Base-by-base conservation (phyloP, 352 stramenopile species). In the Phytopythium delawarense region DNA sequence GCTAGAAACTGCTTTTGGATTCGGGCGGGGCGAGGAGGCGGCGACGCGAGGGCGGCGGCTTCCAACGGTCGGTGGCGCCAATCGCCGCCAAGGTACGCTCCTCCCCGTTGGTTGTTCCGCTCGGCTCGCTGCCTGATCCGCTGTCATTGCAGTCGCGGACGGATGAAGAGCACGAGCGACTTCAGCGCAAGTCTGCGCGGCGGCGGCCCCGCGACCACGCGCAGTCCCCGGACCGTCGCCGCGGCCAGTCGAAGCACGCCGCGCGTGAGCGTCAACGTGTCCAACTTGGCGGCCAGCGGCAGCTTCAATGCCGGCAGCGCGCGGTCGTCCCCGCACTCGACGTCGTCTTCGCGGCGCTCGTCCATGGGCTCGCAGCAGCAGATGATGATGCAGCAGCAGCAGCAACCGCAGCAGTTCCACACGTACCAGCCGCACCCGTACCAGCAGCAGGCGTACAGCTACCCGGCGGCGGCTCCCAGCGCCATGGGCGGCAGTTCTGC, bases 211-310 rank as follows among this genome's bases (percentile, higher is more conserved):
- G 12, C 59, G 67, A 20, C 42, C 63, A 32, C 70, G 63, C 48
- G 48, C 48, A 54, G 48, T 39, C 48, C 48, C 0, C 48, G 16
- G 62, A 57, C 39, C 52, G 51, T 39, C 62, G 60, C 40, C 57
- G 57, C 32, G 32, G 55, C 12, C 48, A 63, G 1, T 51, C 67
- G 48, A 42, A 66, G 25, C 67, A 71, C 25, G 35, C 59, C 23
- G 45, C 65, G 21, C 63, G 75, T 91, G 71, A 80, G 66, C 42
- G 78, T 88, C 62, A 81, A 46, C 48, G 76, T 88, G 35, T 60
- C 76, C 23, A 72, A 70, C 13, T 42, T 76, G 69, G 5, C 71
- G 70, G 54, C 78, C 74, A 46, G 45, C 62, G 21, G 69, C 62
- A 40, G 52, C n/a, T 30, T 30, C 42, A 23, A 49, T 11, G 42